phyloP scores from a whole-genome alignment of 1,284 basidiomycete species.

The Bjerkandera adusta region DNA sequence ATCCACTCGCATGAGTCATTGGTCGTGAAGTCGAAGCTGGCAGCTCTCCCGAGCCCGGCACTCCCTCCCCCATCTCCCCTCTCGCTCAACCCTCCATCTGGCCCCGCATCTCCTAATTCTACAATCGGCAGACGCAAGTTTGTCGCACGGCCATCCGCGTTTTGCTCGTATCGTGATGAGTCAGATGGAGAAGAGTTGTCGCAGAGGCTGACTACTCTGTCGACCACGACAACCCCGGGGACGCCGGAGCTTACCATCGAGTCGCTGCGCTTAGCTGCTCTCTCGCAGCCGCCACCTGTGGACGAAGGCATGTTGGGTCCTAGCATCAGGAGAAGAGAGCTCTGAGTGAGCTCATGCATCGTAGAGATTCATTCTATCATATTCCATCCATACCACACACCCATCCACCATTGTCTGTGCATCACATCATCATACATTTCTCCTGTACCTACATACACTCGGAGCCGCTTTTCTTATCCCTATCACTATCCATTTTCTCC shows the following conservation, averaged over 20 bases:
- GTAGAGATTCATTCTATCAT: not conserved
- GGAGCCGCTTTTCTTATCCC: not conserved
- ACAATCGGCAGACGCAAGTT: not conserved
- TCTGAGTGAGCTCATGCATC: not conserved
- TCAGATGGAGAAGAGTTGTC: not conserved
- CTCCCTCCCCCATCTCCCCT: constrained; percentile 32
- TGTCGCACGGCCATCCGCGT: not conserved
- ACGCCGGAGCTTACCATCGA: constrained; percentile 10
- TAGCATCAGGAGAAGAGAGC: constrained; percentile 5
- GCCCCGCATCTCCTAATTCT: not conserved
- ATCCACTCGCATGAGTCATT: not conserved
- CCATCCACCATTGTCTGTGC: not conserved
- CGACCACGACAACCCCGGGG: not conserved
- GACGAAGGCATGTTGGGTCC: constrained; percentile 5
- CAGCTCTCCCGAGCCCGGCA: constrained; percentile 30
- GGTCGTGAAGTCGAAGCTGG: constrained; percentile 22
- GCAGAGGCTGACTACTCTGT: not conserved
- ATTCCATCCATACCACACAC: not conserved
- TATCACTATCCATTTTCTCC: not conserved
- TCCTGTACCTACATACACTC: not conserved
- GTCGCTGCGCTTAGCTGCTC: constrained; percentile 3
- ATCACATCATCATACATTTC: not conserved
- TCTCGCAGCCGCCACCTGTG: not conserved
- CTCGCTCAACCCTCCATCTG: constrained; percentile 23
- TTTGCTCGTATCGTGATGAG: not conserved